Evolutionary conservation across 371 early-diverging fungal species (phyloP).

Genomic region (Chytridiales sp.): DNA sequence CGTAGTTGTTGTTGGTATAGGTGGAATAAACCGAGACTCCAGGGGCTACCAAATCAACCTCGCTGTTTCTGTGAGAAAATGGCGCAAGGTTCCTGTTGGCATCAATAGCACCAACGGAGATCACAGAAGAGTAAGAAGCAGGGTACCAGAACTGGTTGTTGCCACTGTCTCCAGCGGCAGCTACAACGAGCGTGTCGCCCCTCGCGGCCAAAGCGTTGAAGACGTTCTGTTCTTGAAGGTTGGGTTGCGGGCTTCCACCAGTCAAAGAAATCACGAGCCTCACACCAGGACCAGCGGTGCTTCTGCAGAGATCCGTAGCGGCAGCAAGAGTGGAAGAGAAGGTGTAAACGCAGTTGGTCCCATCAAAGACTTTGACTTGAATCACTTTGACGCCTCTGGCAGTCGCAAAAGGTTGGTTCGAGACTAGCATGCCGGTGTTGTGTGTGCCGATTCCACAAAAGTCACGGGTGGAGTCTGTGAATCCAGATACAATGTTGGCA

Average conservation of each 20-base stretch:
- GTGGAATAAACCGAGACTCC: too few relatives aligned
- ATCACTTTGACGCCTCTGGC: conserved; percentile 66
- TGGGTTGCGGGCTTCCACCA: conserved; percentile 36
- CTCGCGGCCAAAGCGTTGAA: conserved; percentile 39
- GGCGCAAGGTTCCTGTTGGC: conserved; percentile 55
- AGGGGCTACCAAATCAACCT: conserved; percentile 86
- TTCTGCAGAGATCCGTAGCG: conserved; percentile 29
- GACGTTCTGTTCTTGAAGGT: too few relatives aligned
- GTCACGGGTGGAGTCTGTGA: too few relatives aligned
- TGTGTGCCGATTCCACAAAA: conserved; percentile 57
- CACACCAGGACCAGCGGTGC: conserved; percentile 7
- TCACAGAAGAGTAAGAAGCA: too few relatives aligned
- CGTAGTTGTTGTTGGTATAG: too few relatives aligned
- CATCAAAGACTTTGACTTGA: conserved; percentile 64
- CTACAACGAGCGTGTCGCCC: conserved; percentile 70
- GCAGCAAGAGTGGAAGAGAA: conserved; percentile 18
- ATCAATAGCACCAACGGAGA: conserved; percentile 63
- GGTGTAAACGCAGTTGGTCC: conserved; percentile 29
- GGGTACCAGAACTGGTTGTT: too few relatives aligned
- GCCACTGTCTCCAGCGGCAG: conserved; percentile 89
- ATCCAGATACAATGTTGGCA: too few relatives aligned
- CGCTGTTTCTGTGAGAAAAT: conserved; percentile 71
- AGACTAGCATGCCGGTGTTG: conserved; percentile 56
- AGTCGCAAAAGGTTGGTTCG: conserved; percentile 61
- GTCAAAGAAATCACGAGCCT: conserved; percentile 37